These are phyloP conservation scores for Parsonsia alboflavescens DNA, from an alignment of 257 asterid genomes.

Conservation along the genomic window DNA sequence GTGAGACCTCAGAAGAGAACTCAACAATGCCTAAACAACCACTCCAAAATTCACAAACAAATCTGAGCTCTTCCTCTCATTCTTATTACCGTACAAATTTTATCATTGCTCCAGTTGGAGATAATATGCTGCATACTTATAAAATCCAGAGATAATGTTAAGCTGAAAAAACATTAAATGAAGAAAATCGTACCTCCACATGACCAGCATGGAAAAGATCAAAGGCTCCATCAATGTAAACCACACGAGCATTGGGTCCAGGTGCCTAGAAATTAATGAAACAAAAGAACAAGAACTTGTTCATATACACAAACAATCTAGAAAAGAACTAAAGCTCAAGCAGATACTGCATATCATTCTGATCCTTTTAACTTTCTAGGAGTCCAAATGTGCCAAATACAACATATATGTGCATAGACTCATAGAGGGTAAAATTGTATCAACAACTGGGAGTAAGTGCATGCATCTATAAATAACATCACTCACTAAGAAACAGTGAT, in stretches of 20 bases:
- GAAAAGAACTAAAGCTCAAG: neutral
- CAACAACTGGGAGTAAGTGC: neutral
- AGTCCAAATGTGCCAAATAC: neutral
- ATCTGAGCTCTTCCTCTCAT: neutral
- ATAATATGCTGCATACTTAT: neutral
- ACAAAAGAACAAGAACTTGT: constrained; percentile 16
- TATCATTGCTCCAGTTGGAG: too few relatives aligned
- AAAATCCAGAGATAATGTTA: neutral
- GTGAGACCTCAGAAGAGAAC: neutral
- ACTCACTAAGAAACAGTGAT: neutral
- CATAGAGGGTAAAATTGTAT: neutral
- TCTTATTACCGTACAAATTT: neutral
- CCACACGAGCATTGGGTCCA: constrained; percentile 84
- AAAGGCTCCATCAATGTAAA: constrained; percentile 95
- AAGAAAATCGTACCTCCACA: constrained; percentile 54
- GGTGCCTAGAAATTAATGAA: constrained; percentile 55
- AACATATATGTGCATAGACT: neutral
- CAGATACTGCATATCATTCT: neutral
- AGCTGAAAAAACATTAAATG: neutral
- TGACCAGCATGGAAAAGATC: constrained; percentile 98
- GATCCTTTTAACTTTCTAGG: neutral
- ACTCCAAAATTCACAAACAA: neutral
- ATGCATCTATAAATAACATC: neutral
- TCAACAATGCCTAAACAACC: neutral
- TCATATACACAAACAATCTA: constrained; percentile 6